Base-by-base conservation (phyloP, 257 asterid species). In the Datura wrightii region DNA sequence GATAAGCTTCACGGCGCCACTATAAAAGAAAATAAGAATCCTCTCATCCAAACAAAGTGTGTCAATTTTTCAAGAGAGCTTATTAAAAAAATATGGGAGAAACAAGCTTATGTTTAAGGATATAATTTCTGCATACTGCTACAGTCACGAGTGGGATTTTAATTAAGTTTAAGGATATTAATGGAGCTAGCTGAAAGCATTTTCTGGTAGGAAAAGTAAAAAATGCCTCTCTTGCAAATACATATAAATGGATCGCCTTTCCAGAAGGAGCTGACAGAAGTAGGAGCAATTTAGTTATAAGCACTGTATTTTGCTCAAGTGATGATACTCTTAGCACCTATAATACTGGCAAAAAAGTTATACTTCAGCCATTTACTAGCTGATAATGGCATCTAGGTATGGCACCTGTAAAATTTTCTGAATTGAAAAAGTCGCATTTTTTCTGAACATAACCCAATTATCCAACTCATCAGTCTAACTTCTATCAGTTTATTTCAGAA, bases 381-480 rank as follows among this genome's bases (percentile, higher is more conserved):
- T 74, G 10, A 19, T 74, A 74, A 6, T 48, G 48, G 60, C 81
- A 48, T 74, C 60, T 48, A 19, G n/a, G 55, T 74, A 74, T 72
- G 80, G 42, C 58, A 44, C 11, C 41, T 46, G 59, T 72, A 72
- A 24, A 10, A 11, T 10, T n/a, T 24, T 46, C 41, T 11, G 56
- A 72, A 15, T 46, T 10, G 0, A 72, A 24, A 72, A 18, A 46
- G 10, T 19, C 10, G 2, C 18, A 46, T 18, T 72, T n/a, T 11
- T 10, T 31, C 81, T 19, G 18, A 74, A 48, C 41, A 48, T 74
- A 24, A 24, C 60, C 79, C n/a, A 74, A 24, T 74, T 48, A 19
- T 74, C 81, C 81, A 46, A 74, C 42, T 74, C 19, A 46, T 48
- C 81, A 19, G 37, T 48, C 81, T 19, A 19, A 24, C 11, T 48